phyloP scores from a whole-genome alignment of 352 stramenopile species.

The Thalassiosira exigua region DNA sequence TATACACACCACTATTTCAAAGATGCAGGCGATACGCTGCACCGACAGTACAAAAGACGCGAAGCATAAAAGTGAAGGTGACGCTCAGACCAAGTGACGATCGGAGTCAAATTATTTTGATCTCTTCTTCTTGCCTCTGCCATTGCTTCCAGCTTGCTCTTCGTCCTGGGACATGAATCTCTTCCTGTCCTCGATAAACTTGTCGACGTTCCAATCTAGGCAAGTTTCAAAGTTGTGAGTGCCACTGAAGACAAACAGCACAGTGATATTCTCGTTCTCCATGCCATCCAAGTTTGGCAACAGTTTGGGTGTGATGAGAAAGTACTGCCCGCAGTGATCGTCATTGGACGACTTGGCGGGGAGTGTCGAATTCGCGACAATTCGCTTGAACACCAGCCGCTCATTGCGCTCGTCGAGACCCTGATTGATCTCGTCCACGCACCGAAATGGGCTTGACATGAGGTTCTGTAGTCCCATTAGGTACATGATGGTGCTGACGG shows the following conservation, averaged over 20 bases:
- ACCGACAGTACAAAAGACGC: no score
- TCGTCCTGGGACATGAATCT: conserved; percentile 20
- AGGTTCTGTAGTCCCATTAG: conserved; percentile 90
- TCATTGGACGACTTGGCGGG: conserved; percentile 33
- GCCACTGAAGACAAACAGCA: conserved; percentile 90
- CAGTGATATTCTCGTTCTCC: conserved; percentile 86
- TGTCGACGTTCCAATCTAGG: conserved; percentile 71
- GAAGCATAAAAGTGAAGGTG: no score
- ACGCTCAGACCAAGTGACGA: no score
- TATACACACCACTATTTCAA: no score
- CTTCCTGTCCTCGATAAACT: conserved; percentile 55
- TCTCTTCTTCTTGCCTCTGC: conserved; percentile 31
- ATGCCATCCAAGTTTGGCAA: conserved; percentile 86
- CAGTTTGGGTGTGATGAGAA: conserved; percentile 91
- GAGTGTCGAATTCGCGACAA: conserved; percentile 85
- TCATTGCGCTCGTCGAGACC: conserved; percentile 91
- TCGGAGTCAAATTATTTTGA: conserved; percentile 5
- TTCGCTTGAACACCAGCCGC: conserved; percentile 87
- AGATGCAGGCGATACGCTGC: no score
- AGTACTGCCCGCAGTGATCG: conserved; percentile 87
- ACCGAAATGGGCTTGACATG: conserved; percentile 88
- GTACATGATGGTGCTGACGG: conserved; percentile 90
- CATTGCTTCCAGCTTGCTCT: not conserved
- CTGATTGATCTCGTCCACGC: conserved; percentile 93
- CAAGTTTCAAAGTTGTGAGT: conserved; percentile 66